A percentile compares a stretch with the other conserved stretches of the same genome.
Conservation (phyloP, 495 filamentous ascomycete genomes). For the Recurvomyces mirabilis region DNA sequence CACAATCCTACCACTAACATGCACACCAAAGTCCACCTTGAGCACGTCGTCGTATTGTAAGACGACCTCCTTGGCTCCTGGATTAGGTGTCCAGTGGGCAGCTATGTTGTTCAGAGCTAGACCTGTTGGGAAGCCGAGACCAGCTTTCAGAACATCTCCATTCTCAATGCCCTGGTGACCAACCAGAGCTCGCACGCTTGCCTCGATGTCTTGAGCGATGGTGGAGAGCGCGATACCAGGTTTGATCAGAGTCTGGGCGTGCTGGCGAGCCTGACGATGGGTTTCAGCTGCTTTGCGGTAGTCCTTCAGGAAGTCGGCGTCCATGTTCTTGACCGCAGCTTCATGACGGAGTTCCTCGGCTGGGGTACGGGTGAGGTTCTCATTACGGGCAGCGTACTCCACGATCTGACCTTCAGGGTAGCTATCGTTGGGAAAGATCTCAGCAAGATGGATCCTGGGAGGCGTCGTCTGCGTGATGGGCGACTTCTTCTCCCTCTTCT, state of each 20-base stretch:
- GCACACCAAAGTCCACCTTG: slow-evolving; percentile 88
- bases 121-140: slow-evolving; percentile 83
- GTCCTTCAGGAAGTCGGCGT: slow-evolving; percentile 63
- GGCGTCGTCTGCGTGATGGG: slow-evolving; percentile 54
- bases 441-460: slow-evolving; percentile 61
- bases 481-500: slow-evolving; percentile 48
- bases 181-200: slow-evolving; percentile 65
- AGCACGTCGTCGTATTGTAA: slow-evolving; percentile 75
- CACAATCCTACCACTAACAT: slow-evolving; percentile 82
- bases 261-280: slow-evolving; percentile 78
- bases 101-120: slow-evolving; percentile 79
- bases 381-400: slow-evolving; percentile 48
- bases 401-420: slow-evolving; percentile 76
- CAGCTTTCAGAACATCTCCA: slow-evolving; percentile 66
- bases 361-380: slow-evolving; percentile 70
- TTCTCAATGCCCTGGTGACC: slow-evolving; percentile 69
- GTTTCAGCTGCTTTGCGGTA: slow-evolving; percentile 81
- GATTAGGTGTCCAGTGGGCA: slow-evolving; percentile 84
- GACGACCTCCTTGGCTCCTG: slow-evolving; percentile 69
- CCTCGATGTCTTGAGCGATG: slow-evolving; percentile 78
- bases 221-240: slow-evolving; percentile 71
- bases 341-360: slow-evolving; percentile 80
- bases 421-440: slow-evolving; percentile 60
- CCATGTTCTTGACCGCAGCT: slow-evolving; percentile 60
- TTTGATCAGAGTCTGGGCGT: slow-evolving; percentile 68